These are phyloP conservation scores for Hortaea sp. DNA, from an alignment of 2,329 filamentous ascomycete genomes.

Conservation along the genomic window DNA sequence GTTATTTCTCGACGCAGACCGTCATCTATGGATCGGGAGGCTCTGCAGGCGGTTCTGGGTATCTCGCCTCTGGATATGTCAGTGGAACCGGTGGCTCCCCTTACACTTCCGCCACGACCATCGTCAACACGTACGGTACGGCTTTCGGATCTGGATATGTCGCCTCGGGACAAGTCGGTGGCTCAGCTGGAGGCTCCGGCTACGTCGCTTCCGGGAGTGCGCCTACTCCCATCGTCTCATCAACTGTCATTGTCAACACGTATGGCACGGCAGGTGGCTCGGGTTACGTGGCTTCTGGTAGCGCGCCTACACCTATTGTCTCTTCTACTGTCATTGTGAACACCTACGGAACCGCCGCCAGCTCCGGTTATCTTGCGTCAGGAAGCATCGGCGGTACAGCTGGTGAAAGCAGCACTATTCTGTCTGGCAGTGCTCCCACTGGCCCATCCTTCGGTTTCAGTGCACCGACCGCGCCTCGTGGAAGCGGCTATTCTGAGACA, in stretches of 20 bases:
- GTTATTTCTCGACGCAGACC: not conserved
- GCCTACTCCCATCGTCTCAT: not conserved
- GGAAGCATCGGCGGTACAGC: constrained; percentile 1
- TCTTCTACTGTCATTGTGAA: not conserved
- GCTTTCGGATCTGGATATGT: constrained; percentile 13
- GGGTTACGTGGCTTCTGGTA: not conserved
- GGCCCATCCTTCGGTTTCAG: not conserved
- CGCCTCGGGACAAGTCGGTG: constrained; percentile 10
- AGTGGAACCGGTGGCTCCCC: constrained; percentile 3
- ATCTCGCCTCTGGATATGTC: not conserved
- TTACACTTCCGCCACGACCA: constrained; percentile 7
- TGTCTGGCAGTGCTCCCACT: not conserved
- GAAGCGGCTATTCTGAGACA: not conserved
- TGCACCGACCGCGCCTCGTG: not conserved
- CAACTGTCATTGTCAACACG: not conserved
- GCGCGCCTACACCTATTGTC: not conserved
- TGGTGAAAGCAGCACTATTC: not conserved
- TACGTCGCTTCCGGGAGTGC: constrained; percentile 5
- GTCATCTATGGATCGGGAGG: constrained; percentile 1
- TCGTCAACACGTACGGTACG: constrained; percentile 11
- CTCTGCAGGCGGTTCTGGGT: not conserved
- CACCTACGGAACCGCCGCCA: not conserved
- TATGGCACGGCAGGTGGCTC: not conserved
- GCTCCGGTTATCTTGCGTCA: not conserved
- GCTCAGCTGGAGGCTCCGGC: constrained; percentile 8